Evolutionary conservation across 306 rosid species (phyloP), one percentile per base, ranked within the genome.

Genomic region (Abrus pulchellus): DNA sequence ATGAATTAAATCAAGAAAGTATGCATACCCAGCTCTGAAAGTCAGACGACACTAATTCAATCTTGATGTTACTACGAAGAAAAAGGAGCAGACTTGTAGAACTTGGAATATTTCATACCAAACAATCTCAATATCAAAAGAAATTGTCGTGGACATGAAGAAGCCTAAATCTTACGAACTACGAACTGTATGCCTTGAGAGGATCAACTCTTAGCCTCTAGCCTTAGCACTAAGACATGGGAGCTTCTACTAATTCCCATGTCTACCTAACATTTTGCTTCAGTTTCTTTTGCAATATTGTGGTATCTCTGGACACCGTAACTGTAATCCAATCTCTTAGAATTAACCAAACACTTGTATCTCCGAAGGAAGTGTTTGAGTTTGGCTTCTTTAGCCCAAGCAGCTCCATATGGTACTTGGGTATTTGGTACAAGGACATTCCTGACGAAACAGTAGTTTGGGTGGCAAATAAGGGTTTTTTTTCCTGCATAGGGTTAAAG

Each of bases 401-500:
- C 6, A 68, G 12, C 28, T 79, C 87, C 2, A 67, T 34, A 2
- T 83, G 91, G 87, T 88, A 90, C 70, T 60, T 90, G 63, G 94
- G 92, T 6, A 82, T 87, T 27, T 83, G 94, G 90, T 90, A 88
- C 87, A 85, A 80, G 71, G 75, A 66, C 5, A 70, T 85, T 8
- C 63, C 75, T 4, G 36, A n/a, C 0, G 44, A 5, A 52, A 85
- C 86, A 11, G n/a, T 36, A 28, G 89, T 86, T 64, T 90, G 94
- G 94, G 88, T 86, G 1, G 92, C 92, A 8, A 90, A 20, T 20
- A 20, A 0, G 20, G 20, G 20, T 20, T 20, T 20, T 20, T 20
- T 20, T 0, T 20, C 20, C 20, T 0, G 20, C 20, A 20, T 20
- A 20, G 20, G 20, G 20, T 20, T 20, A 20, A 20, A 20, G 20